Conservation (phyloP, 768 basidiomycete genomes). For the Termitomyces sp. region DNA sequence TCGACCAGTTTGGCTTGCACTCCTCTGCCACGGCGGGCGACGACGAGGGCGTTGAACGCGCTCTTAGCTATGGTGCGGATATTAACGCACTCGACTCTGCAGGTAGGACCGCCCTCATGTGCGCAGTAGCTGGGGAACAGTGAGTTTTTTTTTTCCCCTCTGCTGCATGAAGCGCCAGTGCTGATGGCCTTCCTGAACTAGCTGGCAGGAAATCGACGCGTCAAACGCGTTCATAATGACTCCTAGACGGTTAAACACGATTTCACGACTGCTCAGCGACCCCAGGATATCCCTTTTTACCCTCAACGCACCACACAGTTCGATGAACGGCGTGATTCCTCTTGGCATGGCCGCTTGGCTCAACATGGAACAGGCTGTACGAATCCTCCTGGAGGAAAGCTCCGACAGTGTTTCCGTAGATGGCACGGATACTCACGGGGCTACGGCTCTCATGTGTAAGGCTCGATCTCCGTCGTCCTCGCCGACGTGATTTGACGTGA, state of each 20-base stretch:
- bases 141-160: slow-evolving; percentile 28
- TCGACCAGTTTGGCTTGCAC: slow-evolving; percentile 40
- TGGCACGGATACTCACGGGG: slow-evolving; percentile 68
- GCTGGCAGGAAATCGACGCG: slow-evolving; percentile 68
- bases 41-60: slow-evolving; percentile 43
- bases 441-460: slow-evolving; percentile 83
- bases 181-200: slow-evolving; percentile 19
- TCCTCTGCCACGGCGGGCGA: slow-evolving; percentile 53
- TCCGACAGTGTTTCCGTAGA: slow-evolving; percentile 62
- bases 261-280: slow-evolving; percentile 50
- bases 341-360: slow-evolving; percentile 79
- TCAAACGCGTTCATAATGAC: slow-evolving; percentile 66
- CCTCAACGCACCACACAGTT: slow-evolving; percentile 66
- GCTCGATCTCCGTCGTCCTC: slow-evolving; percentile 12
- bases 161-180: slow-evolving; percentile 1
- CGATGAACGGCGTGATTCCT: slow-evolving; percentile 70
- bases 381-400: slow-evolving; percentile 57
- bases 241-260: slow-evolving; percentile 46
- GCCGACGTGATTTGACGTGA: slow-evolving; percentile 12
- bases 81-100: slow-evolving; percentile 58
- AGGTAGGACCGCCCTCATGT: slow-evolving; percentile 61
- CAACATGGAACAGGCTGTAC: slow-evolving; percentile 55
- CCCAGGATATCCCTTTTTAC: slow-evolving; percentile 60
- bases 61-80: slow-evolving; percentile 57
- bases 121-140: slow-evolving; percentile 70